A percentile compares a stretch with the other conserved stretches of the same genome.
phyloP scores from a whole-genome alignment of 2,329 filamentous ascomycete genomes.

The Aspergillus proliferans region DNA sequence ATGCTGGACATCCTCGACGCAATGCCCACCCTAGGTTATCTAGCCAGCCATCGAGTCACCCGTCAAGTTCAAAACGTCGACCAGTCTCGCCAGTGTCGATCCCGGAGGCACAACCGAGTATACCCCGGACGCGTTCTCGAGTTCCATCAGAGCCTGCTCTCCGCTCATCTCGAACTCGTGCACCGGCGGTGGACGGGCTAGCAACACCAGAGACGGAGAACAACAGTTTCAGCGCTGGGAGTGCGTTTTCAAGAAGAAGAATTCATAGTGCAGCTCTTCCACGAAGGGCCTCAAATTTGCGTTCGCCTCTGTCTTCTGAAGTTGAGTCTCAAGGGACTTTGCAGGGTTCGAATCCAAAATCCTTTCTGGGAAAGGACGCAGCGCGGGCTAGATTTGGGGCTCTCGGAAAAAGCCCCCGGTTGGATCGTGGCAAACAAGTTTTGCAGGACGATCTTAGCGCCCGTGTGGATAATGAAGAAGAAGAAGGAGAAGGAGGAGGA shows the following conservation, averaged over 20 bases:
- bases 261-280: slow-evolving; percentile 28
- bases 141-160: slow-evolving; percentile 47
- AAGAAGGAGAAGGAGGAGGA: not conserved
- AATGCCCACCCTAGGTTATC: slow-evolving; percentile 17
- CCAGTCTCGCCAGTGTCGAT: slow-evolving; percentile 50
- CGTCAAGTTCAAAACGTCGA: slow-evolving; percentile 38
- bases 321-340: slow-evolving; percentile 17
- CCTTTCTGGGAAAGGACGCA: slow-evolving; percentile 11
- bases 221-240: slow-evolving; percentile 22
- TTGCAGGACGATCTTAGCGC: slow-evolving; percentile 8
- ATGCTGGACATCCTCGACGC: slow-evolving; percentile 23
- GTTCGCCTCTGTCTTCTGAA: slow-evolving; percentile 28
- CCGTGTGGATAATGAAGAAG: slow-evolving; percentile 4
- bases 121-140: slow-evolving; percentile 22
- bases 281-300: slow-evolving; percentile 25
- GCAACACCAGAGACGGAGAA: slow-evolving; percentile 37
- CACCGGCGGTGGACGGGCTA: slow-evolving; percentile 26
- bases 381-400: slow-evolving; percentile 8
- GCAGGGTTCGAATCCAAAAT: slow-evolving; percentile 10
- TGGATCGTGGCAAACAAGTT: slow-evolving; percentile 10
- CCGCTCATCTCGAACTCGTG: slow-evolving; percentile 35
- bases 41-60: slow-evolving; percentile 18
- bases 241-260: slow-evolving; percentile 19
- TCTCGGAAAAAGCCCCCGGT: slow-evolving; percentile 11
- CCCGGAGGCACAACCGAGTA: slow-evolving; percentile 48